These are phyloP conservation scores for Arthrinium phaeospermum DNA, from an alignment of 2,329 filamentous ascomycete species.

Conservation along the genomic window DNA sequence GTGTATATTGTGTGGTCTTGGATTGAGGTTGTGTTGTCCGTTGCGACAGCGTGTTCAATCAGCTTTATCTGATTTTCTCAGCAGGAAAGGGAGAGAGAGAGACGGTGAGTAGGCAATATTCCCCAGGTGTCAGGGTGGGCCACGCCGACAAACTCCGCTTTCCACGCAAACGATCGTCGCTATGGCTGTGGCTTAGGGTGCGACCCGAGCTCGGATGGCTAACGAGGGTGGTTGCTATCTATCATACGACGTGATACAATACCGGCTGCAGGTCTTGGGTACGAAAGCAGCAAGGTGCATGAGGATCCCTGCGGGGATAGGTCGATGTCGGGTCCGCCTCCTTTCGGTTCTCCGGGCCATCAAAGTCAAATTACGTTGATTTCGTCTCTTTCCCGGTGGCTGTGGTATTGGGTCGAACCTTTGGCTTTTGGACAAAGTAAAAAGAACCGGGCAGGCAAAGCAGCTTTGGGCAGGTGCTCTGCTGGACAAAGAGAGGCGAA, in stretches of 20 bases:
- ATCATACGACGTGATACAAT: conserved; percentile 4
- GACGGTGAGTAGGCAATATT: conserved; percentile 1
- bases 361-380: background rate
- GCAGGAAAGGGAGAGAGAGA: background rate
- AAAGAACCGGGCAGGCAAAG: background rate
- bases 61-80: background rate
- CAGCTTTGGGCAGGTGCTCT: background rate
- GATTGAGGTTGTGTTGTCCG: background rate
- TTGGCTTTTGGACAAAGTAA: background rate
- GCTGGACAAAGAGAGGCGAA: background rate
- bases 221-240: background rate
- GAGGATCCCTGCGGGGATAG: conserved; percentile 5
- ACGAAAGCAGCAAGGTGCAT: background rate
- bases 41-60: background rate
- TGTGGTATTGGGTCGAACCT: background rate
- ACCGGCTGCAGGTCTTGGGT: background rate
- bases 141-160: conserved; percentile 9
- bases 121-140: conserved; percentile 1
- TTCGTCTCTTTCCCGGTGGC: background rate
- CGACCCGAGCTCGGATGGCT: background rate
- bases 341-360: background rate
- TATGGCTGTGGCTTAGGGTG: background rate
- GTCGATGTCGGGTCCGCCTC: background rate
- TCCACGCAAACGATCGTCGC: background rate
- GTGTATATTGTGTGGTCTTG: background rate